These are phyloP conservation scores for Emericellopsis atlantica DNA, from an alignment of 2,329 filamentous ascomycete species.

Conservation along the genomic window DNA sequence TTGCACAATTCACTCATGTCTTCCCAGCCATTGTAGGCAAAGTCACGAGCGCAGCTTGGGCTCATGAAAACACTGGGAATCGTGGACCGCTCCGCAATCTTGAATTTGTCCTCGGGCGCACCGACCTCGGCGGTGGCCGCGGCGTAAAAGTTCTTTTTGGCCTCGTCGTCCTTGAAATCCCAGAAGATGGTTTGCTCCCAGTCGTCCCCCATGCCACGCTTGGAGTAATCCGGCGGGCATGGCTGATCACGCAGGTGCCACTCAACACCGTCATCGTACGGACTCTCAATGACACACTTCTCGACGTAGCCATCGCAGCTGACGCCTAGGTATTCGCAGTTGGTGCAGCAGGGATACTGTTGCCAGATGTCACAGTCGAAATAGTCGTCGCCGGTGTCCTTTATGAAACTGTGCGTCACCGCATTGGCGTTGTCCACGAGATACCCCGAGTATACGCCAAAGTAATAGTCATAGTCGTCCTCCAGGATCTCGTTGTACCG, in stretches of 20 bases:
- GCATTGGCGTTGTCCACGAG: background rate
- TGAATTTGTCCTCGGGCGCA: background rate
- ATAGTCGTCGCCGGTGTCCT: conserved; percentile 2
- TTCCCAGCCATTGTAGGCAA: background rate
- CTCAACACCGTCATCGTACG: background rate
- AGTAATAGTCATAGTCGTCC: conserved; percentile 4
- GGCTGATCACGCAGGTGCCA: background rate
- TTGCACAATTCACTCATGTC: background rate
- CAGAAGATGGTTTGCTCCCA: background rate
- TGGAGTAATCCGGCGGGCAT: background rate
- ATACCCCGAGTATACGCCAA: conserved; percentile 3
- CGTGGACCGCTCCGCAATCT: background rate
- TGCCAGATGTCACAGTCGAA: conserved; percentile 2
- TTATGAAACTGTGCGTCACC: conserved; percentile 1
- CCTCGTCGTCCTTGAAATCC: conserved; percentile 1
- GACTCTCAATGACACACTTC: background rate
- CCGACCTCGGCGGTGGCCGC: background rate
- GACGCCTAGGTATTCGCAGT: background rate
- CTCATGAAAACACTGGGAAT: background rate
- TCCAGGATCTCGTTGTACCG: conserved; percentile 2
- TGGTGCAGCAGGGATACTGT: conserved; percentile 2
- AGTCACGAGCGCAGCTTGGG: background rate
- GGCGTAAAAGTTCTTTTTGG: background rate
- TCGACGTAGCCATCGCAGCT: conserved; percentile 2
- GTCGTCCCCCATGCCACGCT: background rate